Conservation (phyloP, 2,329 filamentous ascomycete genomes). For the Parafenestella ontariensis region DNA sequence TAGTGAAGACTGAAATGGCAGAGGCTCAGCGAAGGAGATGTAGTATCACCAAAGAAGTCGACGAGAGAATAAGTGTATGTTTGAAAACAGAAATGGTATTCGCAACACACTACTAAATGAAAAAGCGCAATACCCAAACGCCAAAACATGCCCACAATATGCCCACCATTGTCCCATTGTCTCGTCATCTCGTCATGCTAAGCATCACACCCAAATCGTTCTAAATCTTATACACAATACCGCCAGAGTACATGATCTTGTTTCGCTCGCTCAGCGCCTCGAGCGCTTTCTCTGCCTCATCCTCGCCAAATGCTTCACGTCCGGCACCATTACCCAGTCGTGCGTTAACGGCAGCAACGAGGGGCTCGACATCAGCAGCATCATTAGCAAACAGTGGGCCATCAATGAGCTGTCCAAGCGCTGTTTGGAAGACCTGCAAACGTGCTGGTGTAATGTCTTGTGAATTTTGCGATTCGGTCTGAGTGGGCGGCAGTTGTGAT, state of each 20-base stretch:
- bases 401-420: constrained; percentile 83
- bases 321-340: constrained; percentile 67
- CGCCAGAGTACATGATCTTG: constrained; percentile 76
- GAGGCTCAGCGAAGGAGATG: too few species aligned
- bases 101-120: not conserved
- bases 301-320: constrained; percentile 67
- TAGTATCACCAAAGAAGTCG: not conserved
- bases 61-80: not conserved
- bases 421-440: constrained; percentile 76
- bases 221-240: constrained; percentile 59
- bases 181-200: not conserved
- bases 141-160: not conserved
- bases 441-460: constrained; percentile 67
- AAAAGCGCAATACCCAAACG: not conserved
- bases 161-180: not conserved
- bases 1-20: too few species aligned
- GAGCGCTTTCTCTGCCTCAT: constrained; percentile 79
- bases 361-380: constrained; percentile 74
- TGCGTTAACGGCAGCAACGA: constrained; percentile 81
- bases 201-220: not conserved
- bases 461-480: constrained; percentile 50
- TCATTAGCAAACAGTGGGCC: constrained; percentile 88
- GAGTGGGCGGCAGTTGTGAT: constrained; percentile 70
- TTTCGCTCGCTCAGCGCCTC: constrained; percentile 82
- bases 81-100: not conserved